These are phyloP conservation scores for Bruguiera sexangula DNA, from an alignment of 345 rosid species.

Conservation along the genomic window DNA sequence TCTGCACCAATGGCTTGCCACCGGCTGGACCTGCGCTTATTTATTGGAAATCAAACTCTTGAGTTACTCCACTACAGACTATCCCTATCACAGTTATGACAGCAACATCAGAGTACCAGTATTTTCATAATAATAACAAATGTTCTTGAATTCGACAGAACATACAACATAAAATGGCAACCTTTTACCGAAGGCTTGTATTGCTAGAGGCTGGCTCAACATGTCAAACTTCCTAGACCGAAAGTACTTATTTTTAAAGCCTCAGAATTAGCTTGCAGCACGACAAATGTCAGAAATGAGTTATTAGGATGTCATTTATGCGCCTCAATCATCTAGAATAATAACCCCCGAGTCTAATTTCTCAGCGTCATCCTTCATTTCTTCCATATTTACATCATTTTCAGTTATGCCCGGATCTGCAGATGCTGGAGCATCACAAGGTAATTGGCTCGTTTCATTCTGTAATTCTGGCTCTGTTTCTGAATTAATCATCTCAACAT, in stretches of 20 bases:
- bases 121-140: too few relatives aligned
- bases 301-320: neutral
- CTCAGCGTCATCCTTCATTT: conserved; percentile 10
- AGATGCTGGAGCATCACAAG: conserved; percentile 7
- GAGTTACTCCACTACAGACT: too few relatives aligned
- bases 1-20: too few relatives aligned
- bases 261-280: conserved; percentile 1
- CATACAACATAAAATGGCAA: too few relatives aligned
- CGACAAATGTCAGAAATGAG: neutral
- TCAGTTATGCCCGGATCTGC: neutral
- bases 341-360: conserved; percentile 23
- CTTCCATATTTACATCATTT: conserved; percentile 20
- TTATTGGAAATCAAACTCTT: too few relatives aligned
- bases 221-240: too few relatives aligned
- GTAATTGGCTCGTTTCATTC: conserved; percentile 8
- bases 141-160: too few relatives aligned
- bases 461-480: conserved; percentile 7
- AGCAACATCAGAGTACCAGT: too few relatives aligned
- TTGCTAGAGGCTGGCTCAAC: too few relatives aligned
- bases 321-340: conserved; percentile 36
- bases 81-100: too few relatives aligned
- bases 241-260: neutral
- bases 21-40: too few relatives aligned
- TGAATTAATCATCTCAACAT: conserved; percentile 17
- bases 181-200: too few relatives aligned